Evolutionary conservation across 805 yeast species (phyloP).

Genomic region (Ogataea trehaloabstinens): DNA sequence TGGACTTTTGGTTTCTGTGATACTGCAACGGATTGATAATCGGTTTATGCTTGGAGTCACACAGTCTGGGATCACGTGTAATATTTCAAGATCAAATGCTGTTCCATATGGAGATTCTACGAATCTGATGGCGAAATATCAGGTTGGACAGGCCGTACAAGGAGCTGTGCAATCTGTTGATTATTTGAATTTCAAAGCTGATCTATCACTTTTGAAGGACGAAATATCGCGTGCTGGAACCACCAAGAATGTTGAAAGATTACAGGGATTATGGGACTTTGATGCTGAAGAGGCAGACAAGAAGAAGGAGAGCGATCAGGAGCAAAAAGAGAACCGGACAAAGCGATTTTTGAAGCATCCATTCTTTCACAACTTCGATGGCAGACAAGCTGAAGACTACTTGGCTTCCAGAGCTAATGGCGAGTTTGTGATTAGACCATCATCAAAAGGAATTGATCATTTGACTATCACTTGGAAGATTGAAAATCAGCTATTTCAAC

Average conservation of each 20-base stretch:
- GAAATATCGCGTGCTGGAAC: conserved; percentile 57
- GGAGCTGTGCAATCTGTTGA: conserved; percentile 73
- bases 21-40: conserved; percentile 59
- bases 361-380: conserved; percentile 76
- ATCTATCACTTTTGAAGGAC: conserved; percentile 63
- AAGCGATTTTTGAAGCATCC: conserved; percentile 89
- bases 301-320: conserved; percentile 55
- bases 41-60: conserved; percentile 40
- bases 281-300: conserved; percentile 68
- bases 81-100: conserved; percentile 29
- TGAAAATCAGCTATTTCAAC: conserved; percentile 87
- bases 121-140: conserved; percentile 38
- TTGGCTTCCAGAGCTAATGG: conserved; percentile 89
- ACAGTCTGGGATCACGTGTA: conserved; percentile 52
- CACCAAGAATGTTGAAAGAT: conserved; percentile 43
- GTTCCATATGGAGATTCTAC: conserved; percentile 48
- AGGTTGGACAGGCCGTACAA: conserved; percentile 79
- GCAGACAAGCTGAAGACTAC: conserved; percentile 88
- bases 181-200: conserved; percentile 72
- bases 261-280: conserved; percentile 75
- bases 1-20: conserved; percentile 75
- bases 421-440: conserved; percentile 90
- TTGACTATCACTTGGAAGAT: conserved; percentile 96
- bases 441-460: conserved; percentile 84
- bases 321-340: conserved; percentile 63